phyloP scores from a whole-genome alignment of 2,329 filamentous ascomycete genomes.

The Colletotrichum salicis region DNA sequence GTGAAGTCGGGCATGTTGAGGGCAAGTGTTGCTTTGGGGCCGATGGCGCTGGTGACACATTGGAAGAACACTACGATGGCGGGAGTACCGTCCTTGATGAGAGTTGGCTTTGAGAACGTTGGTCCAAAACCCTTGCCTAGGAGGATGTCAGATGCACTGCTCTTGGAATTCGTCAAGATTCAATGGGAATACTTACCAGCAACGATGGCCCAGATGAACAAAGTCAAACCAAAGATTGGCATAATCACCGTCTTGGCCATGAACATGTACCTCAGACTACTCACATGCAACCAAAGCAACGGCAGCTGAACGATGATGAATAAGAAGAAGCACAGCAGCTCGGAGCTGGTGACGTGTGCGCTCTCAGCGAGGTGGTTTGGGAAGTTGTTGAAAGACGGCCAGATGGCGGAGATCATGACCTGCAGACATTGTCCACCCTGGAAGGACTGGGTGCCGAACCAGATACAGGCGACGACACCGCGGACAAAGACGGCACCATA shows the following conservation, averaged over 20 bases:
- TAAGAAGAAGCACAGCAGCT: slow-evolving; percentile 39
- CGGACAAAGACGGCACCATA: slow-evolving; percentile 47
- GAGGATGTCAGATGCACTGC: background rate
- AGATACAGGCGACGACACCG: slow-evolving; percentile 50
- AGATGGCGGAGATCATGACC: slow-evolving; percentile 49
- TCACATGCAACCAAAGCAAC: slow-evolving; percentile 38
- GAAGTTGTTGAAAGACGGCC: slow-evolving; percentile 52
- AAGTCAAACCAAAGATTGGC: slow-evolving; percentile 37
- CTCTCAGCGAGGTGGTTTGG: slow-evolving; percentile 52
- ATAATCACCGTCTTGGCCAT: slow-evolving; percentile 38
- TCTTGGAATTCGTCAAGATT: accelerated
- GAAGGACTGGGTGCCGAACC: slow-evolving; percentile 48
- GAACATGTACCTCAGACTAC: slow-evolving; percentile 38
- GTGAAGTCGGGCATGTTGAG: slow-evolving; percentile 39
- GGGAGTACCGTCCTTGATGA: slow-evolving; percentile 33
- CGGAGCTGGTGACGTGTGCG: slow-evolving; percentile 45
- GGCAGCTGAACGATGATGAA: slow-evolving; percentile 42
- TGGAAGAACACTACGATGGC: slow-evolving; percentile 38
- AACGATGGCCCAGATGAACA: slow-evolving; percentile 39
- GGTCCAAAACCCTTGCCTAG: slow-evolving; percentile 36
- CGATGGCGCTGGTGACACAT: slow-evolving; percentile 39
- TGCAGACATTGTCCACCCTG: slow-evolving; percentile 45
- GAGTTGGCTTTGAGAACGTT: slow-evolving; percentile 37
- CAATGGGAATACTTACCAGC: background rate
- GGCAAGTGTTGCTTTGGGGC: slow-evolving; percentile 35